Evolutionary conservation across 78 protist species (phyloP).

Genomic region (Dictyostelium citrinum): DNA sequence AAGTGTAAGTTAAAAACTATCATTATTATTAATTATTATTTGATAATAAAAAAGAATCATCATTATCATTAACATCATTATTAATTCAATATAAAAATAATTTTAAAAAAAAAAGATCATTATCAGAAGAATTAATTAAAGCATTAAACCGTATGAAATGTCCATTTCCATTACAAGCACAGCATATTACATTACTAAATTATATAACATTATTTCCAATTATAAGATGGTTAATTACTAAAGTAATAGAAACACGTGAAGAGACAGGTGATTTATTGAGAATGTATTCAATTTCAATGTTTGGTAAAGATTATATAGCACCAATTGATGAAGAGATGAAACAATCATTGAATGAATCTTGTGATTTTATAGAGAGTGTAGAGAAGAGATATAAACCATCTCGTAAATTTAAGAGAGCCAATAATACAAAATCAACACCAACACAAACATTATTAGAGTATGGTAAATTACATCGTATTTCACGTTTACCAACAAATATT

Average conservation of each 20-base stretch:
- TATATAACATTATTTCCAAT: conserved; percentile 86
- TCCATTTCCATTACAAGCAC: conserved; percentile 90
- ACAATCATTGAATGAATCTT: neutral
- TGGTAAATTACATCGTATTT: conserved; percentile 61
- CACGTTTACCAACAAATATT: neutral
- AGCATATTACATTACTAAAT: conserved; percentile 93
- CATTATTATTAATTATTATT: too few relatives aligned
- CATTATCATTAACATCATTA: too few relatives aligned
- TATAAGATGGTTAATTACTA: conserved; percentile 95
- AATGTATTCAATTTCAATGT: conserved; percentile 77
- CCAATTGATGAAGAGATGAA: conserved; percentile 70
- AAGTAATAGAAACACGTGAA: conserved; percentile 87
- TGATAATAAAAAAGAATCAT: too few relatives aligned
- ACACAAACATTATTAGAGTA: conserved; percentile 78
- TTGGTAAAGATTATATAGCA: conserved; percentile 56
- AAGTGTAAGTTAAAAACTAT: conserved; percentile 36
- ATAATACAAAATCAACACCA: conserved; percentile 9
- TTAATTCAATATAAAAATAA: too few relatives aligned
- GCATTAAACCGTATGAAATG: conserved; percentile 91
- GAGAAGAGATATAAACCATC: conserved; percentile 50
- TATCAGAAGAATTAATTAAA: conserved; percentile 87
- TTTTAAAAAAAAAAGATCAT: conserved; percentile 16
- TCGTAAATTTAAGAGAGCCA: conserved; percentile 46
- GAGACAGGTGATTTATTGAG: conserved; percentile 86
- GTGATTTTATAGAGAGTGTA: conserved; percentile 49